These are phyloP conservation scores for Metarhizium anisopliae DNA, from an alignment of 2,329 filamentous ascomycete genomes.

Conservation along the genomic window DNA sequence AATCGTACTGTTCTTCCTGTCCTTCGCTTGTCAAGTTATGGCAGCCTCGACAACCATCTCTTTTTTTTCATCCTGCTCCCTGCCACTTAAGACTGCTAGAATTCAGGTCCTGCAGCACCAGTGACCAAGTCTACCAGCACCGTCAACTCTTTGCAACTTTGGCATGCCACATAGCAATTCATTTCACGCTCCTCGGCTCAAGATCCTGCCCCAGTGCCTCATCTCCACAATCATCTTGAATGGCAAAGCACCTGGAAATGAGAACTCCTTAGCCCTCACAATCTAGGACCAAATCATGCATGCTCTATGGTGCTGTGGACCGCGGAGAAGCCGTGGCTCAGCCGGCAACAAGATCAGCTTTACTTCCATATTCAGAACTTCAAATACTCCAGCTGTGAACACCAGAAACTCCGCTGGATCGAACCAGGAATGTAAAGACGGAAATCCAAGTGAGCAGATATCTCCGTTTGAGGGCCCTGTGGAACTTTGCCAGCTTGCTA, in stretches of 20 bases:
- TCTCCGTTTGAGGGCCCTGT: conserved; percentile 14
- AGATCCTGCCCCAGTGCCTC: not conserved
- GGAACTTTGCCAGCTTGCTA: conserved; percentile 22
- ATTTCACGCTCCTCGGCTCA: not conserved
- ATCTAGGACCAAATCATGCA: conserved; percentile 7
- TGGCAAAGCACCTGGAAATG: not conserved
- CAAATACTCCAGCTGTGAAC: conserved; percentile 4
- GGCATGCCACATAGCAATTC: not conserved
- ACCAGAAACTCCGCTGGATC: conserved; percentile 1
- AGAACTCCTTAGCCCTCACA: not conserved
- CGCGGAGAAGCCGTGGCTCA: conserved; percentile 2
- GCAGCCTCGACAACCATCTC: not conserved
- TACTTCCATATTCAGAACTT: conserved; percentile 8
- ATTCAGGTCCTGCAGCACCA: not conserved
- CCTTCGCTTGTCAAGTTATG: not conserved
- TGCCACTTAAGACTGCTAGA: not conserved
- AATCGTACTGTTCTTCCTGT: not conserved
- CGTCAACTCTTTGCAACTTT: not conserved
- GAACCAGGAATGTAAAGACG: conserved; percentile 1
- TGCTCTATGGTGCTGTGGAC: conserved; percentile 16
- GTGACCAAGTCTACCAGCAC: not conserved
- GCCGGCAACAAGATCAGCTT: conserved; percentile 5
- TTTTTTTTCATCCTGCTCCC: not conserved
- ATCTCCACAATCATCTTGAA: not conserved
- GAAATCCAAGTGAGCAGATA: conserved; percentile 3